phyloP scores from a whole-genome alignment of 306 rosid species.

The Citrullus colocynthis region DNA sequence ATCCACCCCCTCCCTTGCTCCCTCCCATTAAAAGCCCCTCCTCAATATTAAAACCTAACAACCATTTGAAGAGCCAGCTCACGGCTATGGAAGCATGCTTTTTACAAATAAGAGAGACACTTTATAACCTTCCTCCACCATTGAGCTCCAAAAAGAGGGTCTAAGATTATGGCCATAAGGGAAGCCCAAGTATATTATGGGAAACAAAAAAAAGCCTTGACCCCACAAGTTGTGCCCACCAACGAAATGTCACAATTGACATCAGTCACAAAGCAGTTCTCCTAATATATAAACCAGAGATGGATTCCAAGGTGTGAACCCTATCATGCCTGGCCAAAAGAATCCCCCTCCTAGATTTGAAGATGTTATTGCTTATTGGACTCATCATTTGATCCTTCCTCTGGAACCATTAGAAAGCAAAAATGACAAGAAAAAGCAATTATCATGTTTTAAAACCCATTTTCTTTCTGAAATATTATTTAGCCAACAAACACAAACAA shows the following conservation, averaged over 20 bases:
- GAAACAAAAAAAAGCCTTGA: not conserved
- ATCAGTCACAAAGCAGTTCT: not conserved
- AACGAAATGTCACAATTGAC: not conserved
- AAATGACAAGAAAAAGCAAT: not conserved
- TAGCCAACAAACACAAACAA: not conserved
- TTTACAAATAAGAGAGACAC: not conserved
- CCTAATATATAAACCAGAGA: not conserved
- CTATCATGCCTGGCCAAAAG: not conserved
- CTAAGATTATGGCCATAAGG: not conserved
- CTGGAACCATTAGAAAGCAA: not conserved
- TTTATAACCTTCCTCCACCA: not conserved
- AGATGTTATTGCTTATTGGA: not conserved
- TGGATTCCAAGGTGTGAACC: not conserved
- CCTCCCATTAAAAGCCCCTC: not conserved
- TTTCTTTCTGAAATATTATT: not conserved
- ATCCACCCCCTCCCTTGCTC: not conserved
- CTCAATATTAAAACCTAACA: not conserved
- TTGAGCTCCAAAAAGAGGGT: not conserved
- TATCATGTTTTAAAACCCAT: not conserved
- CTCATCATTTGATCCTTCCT: not conserved
- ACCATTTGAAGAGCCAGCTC: not conserved
- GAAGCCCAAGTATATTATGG: not conserved
- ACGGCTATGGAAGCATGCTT: not conserved
- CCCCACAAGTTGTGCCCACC: not conserved
- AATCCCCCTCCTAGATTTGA: not conserved